Conservation (phyloP, 345 rosid species). For the Moringa oleifera region DNA sequence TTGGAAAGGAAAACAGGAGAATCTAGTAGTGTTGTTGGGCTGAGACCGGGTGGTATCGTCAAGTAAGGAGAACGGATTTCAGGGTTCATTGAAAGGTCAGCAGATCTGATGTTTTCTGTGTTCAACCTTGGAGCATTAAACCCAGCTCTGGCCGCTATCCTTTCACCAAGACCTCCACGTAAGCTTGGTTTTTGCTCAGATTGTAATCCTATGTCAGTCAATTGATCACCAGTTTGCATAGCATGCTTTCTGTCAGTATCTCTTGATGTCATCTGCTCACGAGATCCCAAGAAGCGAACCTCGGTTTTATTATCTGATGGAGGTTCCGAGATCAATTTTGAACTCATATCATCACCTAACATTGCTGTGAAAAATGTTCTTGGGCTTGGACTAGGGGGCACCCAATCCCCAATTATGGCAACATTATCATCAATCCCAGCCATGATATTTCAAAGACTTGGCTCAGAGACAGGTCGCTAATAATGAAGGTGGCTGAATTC, state of each 20-base stretch:
- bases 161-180: conserved; percentile 67
- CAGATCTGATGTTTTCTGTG: conserved; percentile 62
- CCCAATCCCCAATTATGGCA: conserved; percentile 81
- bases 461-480: neutral
- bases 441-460: conserved; percentile 36
- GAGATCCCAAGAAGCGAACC: conserved; percentile 30
- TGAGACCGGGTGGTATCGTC: conserved; percentile 82
- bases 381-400: conserved; percentile 66
- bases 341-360: conserved; percentile 41
- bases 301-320: conserved; percentile 25
- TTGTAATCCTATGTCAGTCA: conserved; percentile 23
- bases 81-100: conserved; percentile 43
- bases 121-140: conserved; percentile 75
- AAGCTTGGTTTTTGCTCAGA: conserved; percentile 39
- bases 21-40: conserved; percentile 86
- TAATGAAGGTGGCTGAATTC: conserved; percentile 21
- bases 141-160: conserved; percentile 86
- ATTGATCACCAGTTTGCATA: conserved; percentile 23
- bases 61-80: conserved; percentile 52
- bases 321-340: conserved; percentile 35
- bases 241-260: conserved; percentile 29
- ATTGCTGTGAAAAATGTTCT: conserved; percentile 47
- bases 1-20: conserved; percentile 83
- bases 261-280: conserved; percentile 22
- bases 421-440: conserved; percentile 65